Evolutionary conservation across 164 flowering plant species (phyloP), one percentile per base, ranked within the genome.

Genomic region (Macadamia tetraphylla): DNA sequence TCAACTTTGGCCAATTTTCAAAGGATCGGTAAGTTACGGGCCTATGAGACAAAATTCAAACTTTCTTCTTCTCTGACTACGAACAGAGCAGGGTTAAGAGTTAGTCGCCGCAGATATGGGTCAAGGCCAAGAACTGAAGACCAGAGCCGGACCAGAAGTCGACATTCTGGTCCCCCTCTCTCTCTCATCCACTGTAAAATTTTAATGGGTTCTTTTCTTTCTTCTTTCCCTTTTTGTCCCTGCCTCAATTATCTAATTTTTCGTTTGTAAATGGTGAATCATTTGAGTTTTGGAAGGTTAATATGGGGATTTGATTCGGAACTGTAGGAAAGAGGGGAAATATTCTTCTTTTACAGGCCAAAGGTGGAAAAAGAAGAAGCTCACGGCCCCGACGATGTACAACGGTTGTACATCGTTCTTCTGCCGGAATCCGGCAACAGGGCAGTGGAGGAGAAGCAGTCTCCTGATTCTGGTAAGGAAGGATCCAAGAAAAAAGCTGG

Each of bases 271-370:
- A 10, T 49, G 53, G 53, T 10, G 8, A 10, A 10, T 49, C 53
- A n/a, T 35, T 30, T 29, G 10, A 53, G 43, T 32, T 29, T 56
- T 49, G 14, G n/a, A 32, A 6, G 5, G 15, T 42, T 4, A 58
- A 0, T 13, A 30, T 55, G 32, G 58, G 62, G 44, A 58, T 3
- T n/a, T 32, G 40, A 2, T 35, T 51, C 51, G 42, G 29, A 56
- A 1, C 46, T 76, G 68, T 59, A 87, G 89, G 96, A 89, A 81
- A 86, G 88, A 64, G 96, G 92, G 11, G 91, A 87, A 30, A 88
- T 89, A 56, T 89, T 82, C 85, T 88, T 91, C 85, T 92, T 89
- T 63, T 86, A 89, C 65, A 80, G 94, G 76, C 94, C 92, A 3
- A 92, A 89, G 70, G 91, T 92, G 3, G 74, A 72, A 49, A 87